Evolutionary conservation across 2,329 filamentous ascomycete species (phyloP).

Genomic region (Diaporthe sp.): DNA sequence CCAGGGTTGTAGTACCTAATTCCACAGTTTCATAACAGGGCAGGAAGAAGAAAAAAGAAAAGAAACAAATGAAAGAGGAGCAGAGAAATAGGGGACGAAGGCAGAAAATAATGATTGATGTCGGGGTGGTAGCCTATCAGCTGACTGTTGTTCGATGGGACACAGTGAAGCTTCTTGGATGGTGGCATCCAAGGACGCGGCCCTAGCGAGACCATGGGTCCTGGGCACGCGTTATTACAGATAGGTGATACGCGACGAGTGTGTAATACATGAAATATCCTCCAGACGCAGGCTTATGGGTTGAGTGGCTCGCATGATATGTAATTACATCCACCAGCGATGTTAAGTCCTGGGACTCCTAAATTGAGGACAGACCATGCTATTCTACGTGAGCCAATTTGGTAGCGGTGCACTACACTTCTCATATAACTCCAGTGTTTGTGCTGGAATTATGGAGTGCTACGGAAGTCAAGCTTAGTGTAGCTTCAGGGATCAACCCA

Average conservation of each 20-base stretch:
- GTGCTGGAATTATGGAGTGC: no score
- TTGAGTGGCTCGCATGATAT: not conserved
- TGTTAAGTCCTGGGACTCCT: not conserved
- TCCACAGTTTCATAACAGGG: constrained; percentile 4
- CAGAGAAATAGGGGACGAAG: not conserved
- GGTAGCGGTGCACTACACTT: no score
- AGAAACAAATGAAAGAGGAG: constrained; percentile 1
- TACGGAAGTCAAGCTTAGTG: not conserved
- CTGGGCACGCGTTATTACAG: constrained; percentile 26
- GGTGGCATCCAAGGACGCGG: constrained; percentile 3
- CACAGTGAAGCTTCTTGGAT: constrained; percentile 29
- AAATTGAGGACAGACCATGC: not conserved
- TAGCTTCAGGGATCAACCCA: not conserved
- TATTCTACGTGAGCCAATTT: not conserved
- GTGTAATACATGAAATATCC: constrained; percentile 33
- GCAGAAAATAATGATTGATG: constrained; percentile 7
- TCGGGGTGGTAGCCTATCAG: constrained; percentile 15
- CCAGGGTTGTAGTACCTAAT: constrained; percentile 36
- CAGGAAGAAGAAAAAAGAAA: constrained; percentile 4
- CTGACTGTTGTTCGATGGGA: constrained; percentile 25
- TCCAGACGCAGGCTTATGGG: not conserved
- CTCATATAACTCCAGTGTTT: not conserved
- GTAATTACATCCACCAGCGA: not conserved
- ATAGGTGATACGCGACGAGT: constrained; percentile 26
- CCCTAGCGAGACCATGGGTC: constrained; percentile 20